Evolutionary conservation across 495 filamentous ascomycete genomes (phyloP), one percentile per base, ranked within the genome.

Genomic region (Xylaria acuta): DNA sequence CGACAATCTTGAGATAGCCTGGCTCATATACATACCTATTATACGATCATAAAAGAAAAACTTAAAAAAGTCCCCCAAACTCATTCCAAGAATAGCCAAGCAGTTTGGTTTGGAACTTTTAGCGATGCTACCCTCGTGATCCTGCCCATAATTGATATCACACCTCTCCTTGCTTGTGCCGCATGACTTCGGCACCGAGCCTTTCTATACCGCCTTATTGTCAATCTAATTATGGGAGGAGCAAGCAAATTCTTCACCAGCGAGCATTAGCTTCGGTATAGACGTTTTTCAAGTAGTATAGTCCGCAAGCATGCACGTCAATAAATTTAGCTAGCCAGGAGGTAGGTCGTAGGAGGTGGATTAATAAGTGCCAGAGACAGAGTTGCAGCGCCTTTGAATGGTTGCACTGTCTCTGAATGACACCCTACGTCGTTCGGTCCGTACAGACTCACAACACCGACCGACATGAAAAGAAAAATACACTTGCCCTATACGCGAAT

Each of bases 111-210:
- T 22, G 36, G 43, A 54, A 30, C 20, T 56, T 56, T 40, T 49
- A 27, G 34, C 41, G 49, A 56, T 56, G 34, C 34, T 67, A 67
- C 65, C 65, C 65, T 67, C 65, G 49, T 43, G 65, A 67, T 67
- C 65, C 49, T 38, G 47, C 47, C 27, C 49, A 25, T 25, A 25
- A 54, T 56, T 49, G 34, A 54, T 56, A 54, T 56, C 65, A 67
- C 65, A 67, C 65, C 32, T 56, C 49, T 56, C 43, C 49, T 32
- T 41, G 47, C 14, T 49, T 5, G 65, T 30, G 65, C 65, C 65
- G 49, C 65, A 54, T 41, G 32, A 56, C 65, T 67, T 67, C 65
- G 65, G 65, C 65, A 56, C 65, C 65, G 65, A 67, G 9, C 47
- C 16, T 56, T 54, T 67, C 32, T 43, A 67, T 66, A 67, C 49